These are phyloP conservation scores for Stachybotrys elegans DNA, from an alignment of 2,329 filamentous ascomycete species.

Conservation along the genomic window DNA sequence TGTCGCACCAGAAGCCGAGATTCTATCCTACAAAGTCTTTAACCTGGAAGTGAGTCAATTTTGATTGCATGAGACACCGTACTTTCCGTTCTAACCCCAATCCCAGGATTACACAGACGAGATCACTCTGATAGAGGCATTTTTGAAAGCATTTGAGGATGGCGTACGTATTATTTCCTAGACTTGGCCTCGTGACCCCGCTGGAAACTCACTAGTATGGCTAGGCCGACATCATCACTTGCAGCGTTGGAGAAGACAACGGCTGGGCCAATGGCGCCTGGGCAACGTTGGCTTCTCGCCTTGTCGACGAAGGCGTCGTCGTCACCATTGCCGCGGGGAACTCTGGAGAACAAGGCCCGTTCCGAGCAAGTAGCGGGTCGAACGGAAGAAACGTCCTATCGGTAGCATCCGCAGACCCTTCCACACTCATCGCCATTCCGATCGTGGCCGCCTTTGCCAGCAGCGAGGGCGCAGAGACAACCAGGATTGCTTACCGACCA, in stretches of 20 bases:
- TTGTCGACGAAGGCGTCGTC: constrained; percentile 31
- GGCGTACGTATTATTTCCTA: constrained; percentile 15
- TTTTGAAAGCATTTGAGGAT: constrained; percentile 24
- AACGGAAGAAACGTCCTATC: constrained; percentile 5
- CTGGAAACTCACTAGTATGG: no score
- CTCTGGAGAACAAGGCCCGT: constrained; percentile 33
- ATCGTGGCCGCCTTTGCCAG: neutral
- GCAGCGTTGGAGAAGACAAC: constrained; percentile 11
- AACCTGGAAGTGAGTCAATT: neutral
- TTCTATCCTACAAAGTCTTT: constrained; percentile 1
- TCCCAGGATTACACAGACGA: constrained; percentile 13
- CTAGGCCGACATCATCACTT: constrained; percentile 14
- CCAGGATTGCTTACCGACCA: neutral
- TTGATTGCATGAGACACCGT: neutral
- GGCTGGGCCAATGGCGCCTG: constrained; percentile 20
- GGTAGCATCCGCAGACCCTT: constrained; percentile 7
- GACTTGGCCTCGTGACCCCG: constrained; percentile 10
- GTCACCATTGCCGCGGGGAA: constrained; percentile 40
- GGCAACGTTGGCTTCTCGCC: constrained; percentile 22
- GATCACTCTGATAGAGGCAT: constrained; percentile 25
- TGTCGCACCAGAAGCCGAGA: neutral
- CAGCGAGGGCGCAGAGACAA: neutral
- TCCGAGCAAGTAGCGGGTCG: constrained; percentile 19
- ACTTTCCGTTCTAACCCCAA: neutral
- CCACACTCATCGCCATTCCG: neutral